phyloP scores from a whole-genome alignment of 371 early-diverging fungal genomes.

The Parasitella parasitica region DNA sequence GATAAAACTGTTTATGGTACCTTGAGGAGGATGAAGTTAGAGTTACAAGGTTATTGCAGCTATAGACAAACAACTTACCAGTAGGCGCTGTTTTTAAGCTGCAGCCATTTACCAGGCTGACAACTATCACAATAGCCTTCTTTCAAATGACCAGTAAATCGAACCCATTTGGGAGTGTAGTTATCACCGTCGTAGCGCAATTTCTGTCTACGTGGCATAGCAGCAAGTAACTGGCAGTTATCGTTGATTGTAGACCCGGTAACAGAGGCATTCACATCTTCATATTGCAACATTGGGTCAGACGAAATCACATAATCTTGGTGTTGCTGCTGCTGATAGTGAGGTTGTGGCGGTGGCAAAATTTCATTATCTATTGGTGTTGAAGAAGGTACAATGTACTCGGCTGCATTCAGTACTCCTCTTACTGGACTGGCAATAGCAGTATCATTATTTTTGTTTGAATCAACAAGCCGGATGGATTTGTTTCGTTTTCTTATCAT shows the following conservation, averaged over 20 bases:
- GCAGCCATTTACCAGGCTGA: conserved; percentile 79
- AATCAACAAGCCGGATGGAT: neutral
- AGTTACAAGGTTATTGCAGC: neutral
- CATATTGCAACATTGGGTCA: neutral
- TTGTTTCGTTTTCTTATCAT: conserved; percentile 8
- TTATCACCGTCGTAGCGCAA: conserved; percentile 68
- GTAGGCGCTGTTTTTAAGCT: conserved; percentile 85
- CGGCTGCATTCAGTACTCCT: neutral
- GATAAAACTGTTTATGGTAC: conserved; percentile 86
- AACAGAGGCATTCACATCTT: neutral
- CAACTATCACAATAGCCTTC: conserved; percentile 86
- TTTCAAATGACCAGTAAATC: conserved; percentile 68
- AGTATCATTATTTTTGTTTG: neutral
- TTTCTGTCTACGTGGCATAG: conserved; percentile 55
- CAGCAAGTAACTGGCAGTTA: conserved; percentile 7
- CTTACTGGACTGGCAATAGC: neutral
- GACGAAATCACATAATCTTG: neutral
- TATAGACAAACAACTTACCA: conserved; percentile 66
- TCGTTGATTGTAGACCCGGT: neutral
- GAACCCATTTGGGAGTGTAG: conserved; percentile 84
- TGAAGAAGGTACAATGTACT: neutral
- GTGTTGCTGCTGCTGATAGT: neutral
- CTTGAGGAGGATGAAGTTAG: conserved; percentile 17
- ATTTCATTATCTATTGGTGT: neutral
- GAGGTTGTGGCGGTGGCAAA: neutral